Evolutionary conservation across 1,284 basidiomycete genomes (phyloP), one percentile per base, ranked within the genome.

Genomic region (Cutaneotrichosporon spelunceum): DNA sequence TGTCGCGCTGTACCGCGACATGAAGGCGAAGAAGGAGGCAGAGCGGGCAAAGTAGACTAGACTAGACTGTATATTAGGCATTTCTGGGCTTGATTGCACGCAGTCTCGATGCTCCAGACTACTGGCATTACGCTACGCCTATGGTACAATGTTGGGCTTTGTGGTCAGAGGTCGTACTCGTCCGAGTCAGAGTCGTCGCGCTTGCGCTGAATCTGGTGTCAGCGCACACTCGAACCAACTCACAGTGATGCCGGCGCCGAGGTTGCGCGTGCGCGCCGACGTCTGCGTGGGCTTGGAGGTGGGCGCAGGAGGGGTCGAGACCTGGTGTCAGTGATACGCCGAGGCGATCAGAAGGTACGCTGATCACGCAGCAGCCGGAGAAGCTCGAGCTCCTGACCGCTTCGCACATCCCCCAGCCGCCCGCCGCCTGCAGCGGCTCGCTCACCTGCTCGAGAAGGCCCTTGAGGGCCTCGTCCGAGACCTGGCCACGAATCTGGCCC

Each of bases 401-500:
- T 10, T 11, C 53, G 19, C 33, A 47, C 10, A 23, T 16, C 47
- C 7, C 47, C 21, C 26, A 50, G 48, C 26, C 3, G 14, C 10
- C 10, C 27, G 24, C 8, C 50, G 39, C 34, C 34, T 29, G 39
- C n/a, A 34, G 39, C 42, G 4, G n/a, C 16, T n/a, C 34, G 30
- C 72, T 68, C 66, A 93, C 93, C 85, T 98, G 93, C 74, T 98
- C 91, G 59, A 99, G 83, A 21, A 99, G 81, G 39, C 88, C 88
- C 72, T 98, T 95, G 62, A 99, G 83, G 74, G 95, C 92, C 52
- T 86, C 83, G 76, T 99, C 95, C 27, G 85, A 88, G 48, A 99
- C 88, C 59, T 88, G 84, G 13, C 89, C 89, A 59, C 89, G 84
- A 53, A 98, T 81, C 78, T 97, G 93, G n/a, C 94, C 93, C 2